Evolutionary conservation across 2,329 filamentous ascomycete species (phyloP).

Genomic region (Coniella lustricola): DNA sequence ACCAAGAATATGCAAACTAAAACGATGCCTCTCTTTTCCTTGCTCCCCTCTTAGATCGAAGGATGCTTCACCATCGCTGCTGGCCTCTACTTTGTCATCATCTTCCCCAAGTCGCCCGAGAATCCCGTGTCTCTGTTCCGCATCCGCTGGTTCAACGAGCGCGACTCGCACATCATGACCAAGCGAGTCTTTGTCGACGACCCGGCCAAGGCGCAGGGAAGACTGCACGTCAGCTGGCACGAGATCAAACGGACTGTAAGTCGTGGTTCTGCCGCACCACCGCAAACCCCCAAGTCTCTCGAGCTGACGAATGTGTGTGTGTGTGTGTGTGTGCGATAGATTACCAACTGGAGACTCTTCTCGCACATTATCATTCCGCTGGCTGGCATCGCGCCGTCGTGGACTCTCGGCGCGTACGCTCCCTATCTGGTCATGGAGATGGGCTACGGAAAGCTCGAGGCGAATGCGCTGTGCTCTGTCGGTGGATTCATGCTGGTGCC

Average conservation of each 20-base stretch:
- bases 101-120: slow-evolving; percentile 23
- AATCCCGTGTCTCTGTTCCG: slow-evolving; percentile 2
- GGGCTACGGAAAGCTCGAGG: slow-evolving; percentile 39
- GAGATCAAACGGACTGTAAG: slow-evolving; percentile 29
- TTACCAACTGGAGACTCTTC: slow-evolving; percentile 45
- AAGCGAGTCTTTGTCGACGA: slow-evolving; percentile 28
- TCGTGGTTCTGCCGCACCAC: neutral
- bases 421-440: slow-evolving; percentile 47
- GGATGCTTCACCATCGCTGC: slow-evolving; percentile 30
- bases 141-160: slow-evolving; percentile 11
- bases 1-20: too few relatives aligned
- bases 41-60: slow-evolving; percentile 23
- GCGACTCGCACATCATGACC: slow-evolving; percentile 28
- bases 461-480: slow-evolving; percentile 34
- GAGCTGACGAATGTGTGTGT: neutral
- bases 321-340: too few relatives aligned
- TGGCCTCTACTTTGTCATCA: slow-evolving; percentile 24
- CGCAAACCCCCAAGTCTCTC: neutral
- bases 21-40: too few relatives aligned
- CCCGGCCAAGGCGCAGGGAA: slow-evolving; percentile 27
- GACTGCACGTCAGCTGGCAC: slow-evolving; percentile 23
- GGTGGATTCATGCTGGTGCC: slow-evolving; percentile 10
- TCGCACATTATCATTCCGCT: slow-evolving; percentile 44
- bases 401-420: slow-evolving; percentile 44
- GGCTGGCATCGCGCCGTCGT: slow-evolving; percentile 39